These are phyloP conservation scores for Amaranthus palmeri DNA, from an alignment of 148 eudicot genomes.

Conservation along the genomic window DNA sequence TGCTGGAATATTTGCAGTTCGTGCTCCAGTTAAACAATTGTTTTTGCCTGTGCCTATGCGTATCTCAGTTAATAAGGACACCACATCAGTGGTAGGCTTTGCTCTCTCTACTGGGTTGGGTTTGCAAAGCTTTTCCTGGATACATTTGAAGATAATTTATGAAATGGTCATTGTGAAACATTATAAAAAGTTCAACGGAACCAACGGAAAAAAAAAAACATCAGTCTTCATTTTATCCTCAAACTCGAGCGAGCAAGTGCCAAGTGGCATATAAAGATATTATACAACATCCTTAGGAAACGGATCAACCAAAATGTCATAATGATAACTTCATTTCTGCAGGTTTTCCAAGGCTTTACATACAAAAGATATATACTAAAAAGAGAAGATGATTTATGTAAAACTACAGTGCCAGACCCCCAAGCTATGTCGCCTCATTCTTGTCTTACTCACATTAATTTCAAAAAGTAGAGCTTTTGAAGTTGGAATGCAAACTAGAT, in stretches of 20 bases:
- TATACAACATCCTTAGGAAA: not conserved
- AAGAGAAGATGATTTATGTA: not conserved
- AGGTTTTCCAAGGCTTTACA: not conserved
- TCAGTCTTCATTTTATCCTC: not conserved
- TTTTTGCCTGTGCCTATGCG: conserved; percentile 90
- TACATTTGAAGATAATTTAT: conserved; percentile 1
- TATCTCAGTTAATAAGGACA: conserved; percentile 91
- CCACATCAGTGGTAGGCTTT: conserved; percentile 88
- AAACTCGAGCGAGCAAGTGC: not conserved
- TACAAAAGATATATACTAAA: not conserved
- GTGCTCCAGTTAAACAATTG: conserved; percentile 80
- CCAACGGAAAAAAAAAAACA: not conserved
- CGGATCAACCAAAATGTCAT: not conserved
- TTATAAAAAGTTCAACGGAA: not conserved
- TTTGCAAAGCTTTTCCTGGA: conserved; percentile 94
- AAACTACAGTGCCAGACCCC: too few relatives aligned
- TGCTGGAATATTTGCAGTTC: conserved; percentile 95
- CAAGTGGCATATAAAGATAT: not conserved
- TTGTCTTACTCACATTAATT: not conserved
- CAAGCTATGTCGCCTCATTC: too few relatives aligned
- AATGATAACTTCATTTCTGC: too few relatives aligned
- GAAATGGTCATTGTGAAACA: not conserved
- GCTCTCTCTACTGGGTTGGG: conserved; percentile 75
- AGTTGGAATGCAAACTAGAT: too few relatives aligned
- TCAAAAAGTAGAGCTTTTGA: not conserved